Evolutionary conservation across 176 grass and related monocot species (phyloP), one percentile per base, ranked within the genome.

Genomic region (Secale cereale): DNA sequence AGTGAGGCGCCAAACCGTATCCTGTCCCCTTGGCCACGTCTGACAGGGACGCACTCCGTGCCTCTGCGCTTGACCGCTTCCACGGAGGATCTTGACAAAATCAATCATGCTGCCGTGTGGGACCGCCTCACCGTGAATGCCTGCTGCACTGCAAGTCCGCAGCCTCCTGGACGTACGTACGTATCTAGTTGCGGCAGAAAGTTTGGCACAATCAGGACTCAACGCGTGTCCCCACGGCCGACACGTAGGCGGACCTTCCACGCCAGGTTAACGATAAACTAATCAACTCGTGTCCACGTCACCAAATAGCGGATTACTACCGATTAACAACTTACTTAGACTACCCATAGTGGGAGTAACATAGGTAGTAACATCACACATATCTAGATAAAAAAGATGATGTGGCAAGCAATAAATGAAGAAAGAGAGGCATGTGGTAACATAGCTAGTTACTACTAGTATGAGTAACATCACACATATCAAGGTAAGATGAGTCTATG

Each of bases 81-180:
- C 45, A 17, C 22, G 48, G 48, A n/a, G 22, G 9, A 25, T 59
- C 29, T 61, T 39, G 73, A 76, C 40, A 12, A 23, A 30, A 67
- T 56, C 87, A 85, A 89, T 60, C 81, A 35, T 45, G 19, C 69
- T 16, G 60, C 77, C 77, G 82, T 89, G 87, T 89, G 87, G 87
- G 82, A 2, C 69, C 87, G 1, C 1, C n/a, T n/a, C n/a, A n/a
- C n/a, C 8, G 1, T 3, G 71, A 59, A 83, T 75, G 82, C 20
- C 46, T 59, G 23, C 4, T 67, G 67, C 45, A 46, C 68, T 65
- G 78, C n/a, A 17, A 37, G 33, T 19, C 33, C 67, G 3, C 19
- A 40, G n/a, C 50, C 33, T 27, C 52, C 36, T 45, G 81, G 30
- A 63, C 78, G 74, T 61, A 36, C 19, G 71, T 10, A 40, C 14